Percentiles rank a stretch among this genome's conserved stretches.
These are phyloP conservation scores for Whalleya microplaca DNA, from an alignment of 2,329 filamentous ascomycete species.

Conservation along the genomic window DNA sequence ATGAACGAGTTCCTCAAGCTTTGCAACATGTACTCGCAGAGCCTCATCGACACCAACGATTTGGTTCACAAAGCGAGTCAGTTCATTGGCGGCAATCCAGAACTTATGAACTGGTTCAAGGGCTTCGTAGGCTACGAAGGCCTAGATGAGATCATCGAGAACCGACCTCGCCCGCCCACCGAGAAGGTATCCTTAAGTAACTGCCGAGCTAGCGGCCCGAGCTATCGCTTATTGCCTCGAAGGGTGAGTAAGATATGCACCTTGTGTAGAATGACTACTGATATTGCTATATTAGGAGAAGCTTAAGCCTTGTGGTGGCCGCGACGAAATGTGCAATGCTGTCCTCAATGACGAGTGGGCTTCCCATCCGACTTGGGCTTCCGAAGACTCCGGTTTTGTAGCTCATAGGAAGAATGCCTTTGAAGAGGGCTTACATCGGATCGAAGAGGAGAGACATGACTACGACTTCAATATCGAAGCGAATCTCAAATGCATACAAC, in stretches of 20 bases:
- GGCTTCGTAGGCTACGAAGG: constrained; percentile 79
- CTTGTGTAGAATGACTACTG: not conserved
- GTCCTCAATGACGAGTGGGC: constrained; percentile 99
- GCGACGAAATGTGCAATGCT: constrained; percentile 90
- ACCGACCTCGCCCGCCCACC: constrained; percentile 72
- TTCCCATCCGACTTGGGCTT: constrained; percentile 97
- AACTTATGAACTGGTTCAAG: constrained; percentile 89
- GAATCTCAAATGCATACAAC: constrained; percentile 91
- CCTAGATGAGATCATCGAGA: constrained; percentile 77
- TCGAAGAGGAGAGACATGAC: constrained; percentile 97
- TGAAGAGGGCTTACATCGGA: constrained; percentile 91
- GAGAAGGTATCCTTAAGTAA: constrained; percentile 92
- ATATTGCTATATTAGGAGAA: constrained; percentile 60
- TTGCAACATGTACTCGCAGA: constrained; percentile 92
- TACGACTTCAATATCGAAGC: constrained; percentile 99
- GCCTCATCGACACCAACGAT: constrained; percentile 84
- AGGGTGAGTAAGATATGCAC: constrained; percentile 51
- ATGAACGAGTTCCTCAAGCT: constrained; percentile 98
- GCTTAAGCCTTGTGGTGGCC: constrained; percentile 88
- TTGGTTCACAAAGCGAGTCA: constrained; percentile 80
- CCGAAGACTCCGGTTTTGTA: constrained; percentile 96
- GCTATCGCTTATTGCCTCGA: constrained; percentile 90
- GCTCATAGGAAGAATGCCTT: constrained; percentile 96
- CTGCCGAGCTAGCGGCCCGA: constrained; percentile 92
- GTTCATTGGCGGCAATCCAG: constrained; percentile 86